Evolutionary conservation across 192 early-diverging fungal genomes (phyloP).

Genomic region (Backusella psychrophila): DNA sequence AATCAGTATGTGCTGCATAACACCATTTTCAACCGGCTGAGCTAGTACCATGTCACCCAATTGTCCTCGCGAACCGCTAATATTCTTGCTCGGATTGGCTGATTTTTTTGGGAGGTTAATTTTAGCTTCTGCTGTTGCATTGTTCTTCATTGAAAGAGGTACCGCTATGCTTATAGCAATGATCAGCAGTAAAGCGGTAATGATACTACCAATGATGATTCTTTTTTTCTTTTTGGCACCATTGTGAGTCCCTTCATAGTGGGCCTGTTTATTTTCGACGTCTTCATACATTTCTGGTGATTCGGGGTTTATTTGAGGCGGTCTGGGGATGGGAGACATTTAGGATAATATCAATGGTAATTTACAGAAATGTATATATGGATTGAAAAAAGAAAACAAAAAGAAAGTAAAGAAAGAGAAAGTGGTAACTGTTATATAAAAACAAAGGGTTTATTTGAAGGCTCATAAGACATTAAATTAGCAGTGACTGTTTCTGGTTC

Average conservation of each 20-base stretch:
- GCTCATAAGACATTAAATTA: background rate
- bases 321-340: background rate
- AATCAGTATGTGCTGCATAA: background rate
- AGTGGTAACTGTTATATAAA: background rate
- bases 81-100: background rate
- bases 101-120: background rate
- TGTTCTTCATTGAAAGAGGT: background rate
- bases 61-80: background rate
- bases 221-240: background rate
- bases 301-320: background rate
- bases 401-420: background rate
- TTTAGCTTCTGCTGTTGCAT: background rate
- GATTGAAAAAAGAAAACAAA: too few relatives aligned
- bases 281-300: background rate
- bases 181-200: background rate
- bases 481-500: background rate
- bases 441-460: background rate
- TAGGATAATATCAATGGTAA: too few relatives aligned
- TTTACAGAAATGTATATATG: background rate
- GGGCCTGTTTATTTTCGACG: background rate
- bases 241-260: background rate
- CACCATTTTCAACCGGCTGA: background rate
- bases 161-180: constrained; percentile 8
- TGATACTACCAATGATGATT: background rate
- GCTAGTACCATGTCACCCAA: background rate